phyloP scores from a whole-genome alignment of 1,284 basidiomycete species.

The Austroboletus olivaceoglutinosus region DNA sequence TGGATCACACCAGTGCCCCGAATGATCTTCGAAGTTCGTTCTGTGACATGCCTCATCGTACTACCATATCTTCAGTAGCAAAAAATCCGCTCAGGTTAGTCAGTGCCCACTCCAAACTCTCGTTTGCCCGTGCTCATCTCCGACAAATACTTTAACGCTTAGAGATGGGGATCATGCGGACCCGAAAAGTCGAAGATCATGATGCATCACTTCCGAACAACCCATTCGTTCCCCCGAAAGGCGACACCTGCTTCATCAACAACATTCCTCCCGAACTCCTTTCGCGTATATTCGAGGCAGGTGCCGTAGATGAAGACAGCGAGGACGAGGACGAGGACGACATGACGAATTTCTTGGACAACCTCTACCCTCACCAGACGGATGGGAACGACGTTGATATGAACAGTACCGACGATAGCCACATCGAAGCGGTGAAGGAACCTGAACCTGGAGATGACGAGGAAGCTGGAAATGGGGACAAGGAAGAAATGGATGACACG shows the following conservation, averaged over 20 bases:
- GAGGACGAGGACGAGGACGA: constrained; percentile 14
- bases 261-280: constrained; percentile 28
- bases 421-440: not conserved
- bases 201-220: constrained; percentile 10
- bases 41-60: not conserved
- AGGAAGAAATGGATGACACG: constrained; percentile 4
- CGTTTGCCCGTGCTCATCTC: not conserved
- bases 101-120: not conserved
- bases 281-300: constrained; percentile 29
- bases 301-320: constrained; percentile 3
- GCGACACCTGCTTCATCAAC: constrained; percentile 21
- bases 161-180: constrained; percentile 4
- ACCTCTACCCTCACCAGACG: not conserved
- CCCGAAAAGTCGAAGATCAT: not conserved
- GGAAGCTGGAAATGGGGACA: not conserved
- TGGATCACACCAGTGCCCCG: not conserved
- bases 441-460: not conserved
- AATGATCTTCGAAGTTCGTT: too few species aligned
- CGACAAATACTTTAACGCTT: not conserved
- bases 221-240: constrained; percentile 23
- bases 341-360: not conserved
- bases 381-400: not conserved
- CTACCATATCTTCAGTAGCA: not conserved
- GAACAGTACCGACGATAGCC: not conserved
- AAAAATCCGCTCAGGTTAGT: constrained; percentile 1